Conservation (phyloP, 2,329 filamentous ascomycete genomes). For the Lecanicillium sp. region DNA sequence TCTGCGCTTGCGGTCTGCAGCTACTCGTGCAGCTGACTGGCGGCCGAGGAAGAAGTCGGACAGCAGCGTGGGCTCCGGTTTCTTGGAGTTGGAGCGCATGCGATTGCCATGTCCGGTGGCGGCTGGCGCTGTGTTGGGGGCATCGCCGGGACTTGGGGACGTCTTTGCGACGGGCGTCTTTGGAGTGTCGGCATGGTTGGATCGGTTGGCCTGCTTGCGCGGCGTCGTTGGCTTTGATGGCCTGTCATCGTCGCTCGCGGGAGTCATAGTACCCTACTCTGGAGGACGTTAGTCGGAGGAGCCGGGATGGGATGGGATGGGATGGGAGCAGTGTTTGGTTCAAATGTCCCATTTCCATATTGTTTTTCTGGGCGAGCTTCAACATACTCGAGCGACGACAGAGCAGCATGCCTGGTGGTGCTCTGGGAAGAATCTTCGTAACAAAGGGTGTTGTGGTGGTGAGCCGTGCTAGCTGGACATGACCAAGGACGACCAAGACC, state of each 20-base stretch:
- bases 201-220: slow-evolving; percentile 4
- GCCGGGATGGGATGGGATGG: not conserved
- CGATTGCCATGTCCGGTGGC: slow-evolving; percentile 17
- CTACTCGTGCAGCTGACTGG: slow-evolving; percentile 45
- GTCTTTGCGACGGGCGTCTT: slow-evolving; percentile 10
- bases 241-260: slow-evolving; percentile 5
- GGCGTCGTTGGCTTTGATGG: slow-evolving; percentile 6
- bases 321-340: not conserved
- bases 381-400: slow-evolving; percentile 3
- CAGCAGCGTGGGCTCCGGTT: slow-evolving; percentile 36
- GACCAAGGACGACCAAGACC: not conserved
- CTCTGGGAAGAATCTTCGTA: slow-evolving; percentile 2
- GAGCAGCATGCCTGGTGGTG: slow-evolving; percentile 8
- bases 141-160: slow-evolving; percentile 12
- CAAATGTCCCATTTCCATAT: too few relatives aligned
- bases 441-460: not conserved
- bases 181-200: not conserved
- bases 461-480: slow-evolving; percentile 7
- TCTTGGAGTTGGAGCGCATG: slow-evolving; percentile 29
- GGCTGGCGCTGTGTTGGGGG: slow-evolving; percentile 35
- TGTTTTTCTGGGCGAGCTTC: too few relatives aligned
- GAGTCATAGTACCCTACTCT: slow-evolving; percentile 8
- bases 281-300: not conserved
- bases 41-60: slow-evolving; percentile 50
- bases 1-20: slow-evolving; percentile 42